Percentiles rank a stretch among this genome's conserved stretches.
phyloP scores from a whole-genome alignment of 176 grass and related monocot species.

The Aegilops umbellulata region DNA sequence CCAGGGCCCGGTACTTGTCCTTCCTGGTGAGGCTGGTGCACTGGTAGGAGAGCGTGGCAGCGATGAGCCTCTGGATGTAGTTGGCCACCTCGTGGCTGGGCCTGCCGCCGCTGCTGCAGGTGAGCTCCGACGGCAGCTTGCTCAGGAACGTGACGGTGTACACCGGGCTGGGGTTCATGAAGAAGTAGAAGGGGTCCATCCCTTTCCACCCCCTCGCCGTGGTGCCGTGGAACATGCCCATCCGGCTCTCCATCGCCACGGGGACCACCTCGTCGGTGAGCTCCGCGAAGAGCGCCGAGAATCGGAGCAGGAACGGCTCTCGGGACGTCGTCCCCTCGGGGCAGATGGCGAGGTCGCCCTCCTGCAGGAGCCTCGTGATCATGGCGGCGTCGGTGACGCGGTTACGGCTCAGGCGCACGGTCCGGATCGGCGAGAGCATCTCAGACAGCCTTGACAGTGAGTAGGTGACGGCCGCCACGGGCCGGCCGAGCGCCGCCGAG shows the following conservation, averaged over 20 bases:
- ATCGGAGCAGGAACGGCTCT: conserved; percentile 82
- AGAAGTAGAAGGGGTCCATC: conserved; percentile 92
- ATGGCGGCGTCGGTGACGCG: conserved; percentile 51
- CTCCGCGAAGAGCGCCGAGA: conserved; percentile 84
- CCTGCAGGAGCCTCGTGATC: conserved; percentile 49
- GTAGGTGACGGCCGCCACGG: conserved; percentile 65
- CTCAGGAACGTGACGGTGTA: conserved; percentile 75
- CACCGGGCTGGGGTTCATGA: conserved; percentile 80
- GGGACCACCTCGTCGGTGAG: conserved; percentile 78
- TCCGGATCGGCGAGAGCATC: conserved; percentile 67
- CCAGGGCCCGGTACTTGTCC: conserved; percentile 83
- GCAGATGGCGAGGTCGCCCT: conserved; percentile 70
- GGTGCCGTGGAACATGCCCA: conserved; percentile 80
- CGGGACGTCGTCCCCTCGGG: conserved; percentile 81
- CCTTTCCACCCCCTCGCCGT: conserved; percentile 83
- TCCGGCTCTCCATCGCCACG: conserved; percentile 74
- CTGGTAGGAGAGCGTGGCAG: conserved; percentile 70
- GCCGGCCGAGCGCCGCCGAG: conserved; percentile 43
- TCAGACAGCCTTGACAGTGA: conserved; percentile 66
- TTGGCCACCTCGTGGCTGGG: conserved; percentile 78
- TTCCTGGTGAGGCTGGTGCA: conserved; percentile 91
- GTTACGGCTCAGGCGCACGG: conserved; percentile 57
- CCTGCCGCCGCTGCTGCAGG: conserved; percentile 59
- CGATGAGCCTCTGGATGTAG: conserved; percentile 80
- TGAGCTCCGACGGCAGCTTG: conserved; percentile 68